Base-by-base conservation (phyloP, 2,329 filamentous ascomycete genomes). In the Basipetospora chlamydospora region DNA sequence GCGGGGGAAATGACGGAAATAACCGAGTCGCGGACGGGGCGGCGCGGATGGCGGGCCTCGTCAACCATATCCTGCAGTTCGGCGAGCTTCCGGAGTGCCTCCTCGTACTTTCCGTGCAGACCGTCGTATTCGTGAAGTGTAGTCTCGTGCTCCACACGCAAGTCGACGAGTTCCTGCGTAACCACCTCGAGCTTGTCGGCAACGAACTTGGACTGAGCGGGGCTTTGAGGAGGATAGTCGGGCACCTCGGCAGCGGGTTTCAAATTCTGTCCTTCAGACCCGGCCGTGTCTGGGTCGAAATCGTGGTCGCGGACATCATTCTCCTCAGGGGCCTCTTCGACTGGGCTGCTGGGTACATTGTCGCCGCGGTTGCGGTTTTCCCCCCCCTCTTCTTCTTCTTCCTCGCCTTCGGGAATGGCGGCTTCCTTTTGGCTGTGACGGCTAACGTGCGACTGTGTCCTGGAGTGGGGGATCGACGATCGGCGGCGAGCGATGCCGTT, bases 171-270 rank as follows among this genome's bases (percentile, higher is more conserved):
- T 58, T 98, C 90, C 53, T 93, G 85, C 0, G 81, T 90, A 28
- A 96, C 80, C 26, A 69, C 79, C 49, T 96, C 88, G 11, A 96
- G 72, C 60, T 96, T 95, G 53, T 96, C 88, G 6, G 82, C 80
- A 37, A 95, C 82, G 48, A 86, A 86, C 44, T 79, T 81, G 30
- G 76, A 79, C 54, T 95, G 87, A 0, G 83, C 81, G 11, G 82
- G 77, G 51, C 74, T 90, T 42, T 73, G 70, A 10, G 72, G 63
- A 1, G 66, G 57, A 30, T 71, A 61, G 11, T 64, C 63, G 33
- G 26, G 20, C 2, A 23, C 28, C 37, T 39, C 33, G 13, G 33
- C 38, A 8, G 33, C 33, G n/a, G 33, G 29, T 23, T 35, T 25
- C 20, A 39, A 26, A 22, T 40, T 35, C 10, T 35, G 29, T 13